Conservation (phyloP, 2,329 filamentous ascomycete genomes). For the Fusarium burgessii region DNA sequence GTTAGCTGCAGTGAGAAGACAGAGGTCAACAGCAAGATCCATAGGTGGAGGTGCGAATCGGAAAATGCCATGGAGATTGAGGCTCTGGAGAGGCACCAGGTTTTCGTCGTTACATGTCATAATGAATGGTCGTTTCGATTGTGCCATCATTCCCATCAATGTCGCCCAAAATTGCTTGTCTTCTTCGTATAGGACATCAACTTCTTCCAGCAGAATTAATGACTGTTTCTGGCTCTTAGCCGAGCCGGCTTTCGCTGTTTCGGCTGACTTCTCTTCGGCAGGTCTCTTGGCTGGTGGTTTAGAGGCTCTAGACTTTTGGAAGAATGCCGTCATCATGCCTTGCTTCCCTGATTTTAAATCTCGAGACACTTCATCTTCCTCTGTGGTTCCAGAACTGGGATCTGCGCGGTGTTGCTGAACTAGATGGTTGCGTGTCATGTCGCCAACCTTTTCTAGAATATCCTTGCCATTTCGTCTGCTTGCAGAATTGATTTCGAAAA, state of each 20-base stretch:
- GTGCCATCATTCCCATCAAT: constrained; percentile 78
- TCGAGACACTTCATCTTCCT: constrained; percentile 52
- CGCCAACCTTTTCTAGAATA: constrained; percentile 89
- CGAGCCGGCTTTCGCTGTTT: constrained; percentile 48
- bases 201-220: constrained; percentile 92
- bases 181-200: constrained; percentile 93
- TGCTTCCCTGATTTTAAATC: constrained; percentile 78
- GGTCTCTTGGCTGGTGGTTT: constrained; percentile 49
- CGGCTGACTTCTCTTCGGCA: constrained; percentile 43
- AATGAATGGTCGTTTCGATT: constrained; percentile 91
- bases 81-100: constrained; percentile 78
- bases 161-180: constrained; percentile 96
- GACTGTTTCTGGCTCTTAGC: constrained; percentile 84
- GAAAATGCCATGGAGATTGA: constrained; percentile 88
- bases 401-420: constrained; percentile 67
- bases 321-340: constrained; percentile 84
- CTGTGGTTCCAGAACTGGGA: constrained; percentile 44
- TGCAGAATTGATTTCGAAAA: constrained; percentile 93
- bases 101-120: constrained; percentile 95
- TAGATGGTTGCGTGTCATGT: constrained; percentile 96
- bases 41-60: constrained; percentile 76
- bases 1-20: constrained; percentile 84
- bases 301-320: constrained; percentile 64
- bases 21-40: constrained; percentile 80
- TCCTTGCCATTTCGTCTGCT: constrained; percentile 89